Evolutionary conservation across 768 basidiomycete species (phyloP).

Genomic region (Podaxis sp.): DNA sequence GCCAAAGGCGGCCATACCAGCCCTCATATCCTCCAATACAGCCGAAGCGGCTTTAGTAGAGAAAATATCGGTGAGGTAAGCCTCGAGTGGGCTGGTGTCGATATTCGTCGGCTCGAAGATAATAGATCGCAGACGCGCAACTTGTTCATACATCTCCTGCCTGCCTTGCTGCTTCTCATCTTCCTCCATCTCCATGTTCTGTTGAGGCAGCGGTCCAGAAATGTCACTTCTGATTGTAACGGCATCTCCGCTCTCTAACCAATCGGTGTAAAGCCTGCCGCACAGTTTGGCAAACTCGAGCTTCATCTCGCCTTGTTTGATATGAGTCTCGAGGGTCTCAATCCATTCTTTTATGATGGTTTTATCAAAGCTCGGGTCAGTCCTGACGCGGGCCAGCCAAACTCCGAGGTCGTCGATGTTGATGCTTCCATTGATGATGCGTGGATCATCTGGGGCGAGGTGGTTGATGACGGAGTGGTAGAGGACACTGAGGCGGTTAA

Average conservation of each 20-base stretch:
- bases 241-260: constrained; percentile 43
- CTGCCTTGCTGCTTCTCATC: constrained; percentile 33
- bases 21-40: constrained; percentile 30
- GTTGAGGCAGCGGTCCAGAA: constrained; percentile 17
- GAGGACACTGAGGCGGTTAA: constrained; percentile 1
- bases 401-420: constrained; percentile 31
- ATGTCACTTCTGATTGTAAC: constrained; percentile 24
- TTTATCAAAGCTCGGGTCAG: constrained; percentile 38
- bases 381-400: constrained; percentile 40
- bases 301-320: constrained; percentile 33
- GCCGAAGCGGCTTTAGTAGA: constrained; percentile 29
- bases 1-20: constrained; percentile 29
- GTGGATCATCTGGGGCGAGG: background rate
- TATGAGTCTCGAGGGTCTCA: constrained; percentile 38
- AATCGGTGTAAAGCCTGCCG: constrained; percentile 43
- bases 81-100: constrained; percentile 30
- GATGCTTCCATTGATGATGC: constrained; percentile 24
- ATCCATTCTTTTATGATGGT: constrained; percentile 38
- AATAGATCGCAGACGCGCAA: constrained; percentile 37
- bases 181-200: constrained; percentile 1
- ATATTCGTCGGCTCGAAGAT: constrained; percentile 38
- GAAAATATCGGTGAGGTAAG: constrained; percentile 40
- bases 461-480: constrained; percentile 8
- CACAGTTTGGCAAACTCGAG: constrained; percentile 43
- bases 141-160: constrained; percentile 43